These are phyloP conservation scores for Acanthamoeba quina DNA, from an alignment of 208 protist species.

Conservation along the genomic window DNA sequence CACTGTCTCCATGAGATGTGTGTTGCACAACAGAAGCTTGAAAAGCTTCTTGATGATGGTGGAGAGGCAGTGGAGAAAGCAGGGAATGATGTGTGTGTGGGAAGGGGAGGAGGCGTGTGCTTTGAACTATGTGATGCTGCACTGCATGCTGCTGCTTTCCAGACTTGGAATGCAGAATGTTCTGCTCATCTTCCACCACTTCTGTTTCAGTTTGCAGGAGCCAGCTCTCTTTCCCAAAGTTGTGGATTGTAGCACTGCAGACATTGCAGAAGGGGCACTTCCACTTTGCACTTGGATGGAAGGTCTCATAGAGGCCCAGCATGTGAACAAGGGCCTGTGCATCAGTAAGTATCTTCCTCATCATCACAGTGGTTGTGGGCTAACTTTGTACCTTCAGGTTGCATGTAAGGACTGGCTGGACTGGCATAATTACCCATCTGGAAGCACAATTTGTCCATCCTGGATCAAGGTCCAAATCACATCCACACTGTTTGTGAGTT, in stretches of 20 bases:
- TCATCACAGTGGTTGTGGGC: background rate
- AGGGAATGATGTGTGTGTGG: background rate
- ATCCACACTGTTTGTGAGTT: background rate
- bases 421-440: background rate
- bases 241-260: background rate
- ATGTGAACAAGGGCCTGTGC: background rate
- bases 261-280: constrained; percentile 14
- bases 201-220: background rate
- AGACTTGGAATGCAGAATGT: background rate
- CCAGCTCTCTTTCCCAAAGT: background rate
- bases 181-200: background rate
- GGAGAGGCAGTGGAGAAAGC: background rate
- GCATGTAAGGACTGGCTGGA: constrained; percentile 23
- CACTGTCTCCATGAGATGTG: background rate
- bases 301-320: background rate
- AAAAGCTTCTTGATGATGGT: constrained; percentile 1
- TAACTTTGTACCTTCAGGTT: constrained; percentile 42
- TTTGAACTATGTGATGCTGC: background rate
- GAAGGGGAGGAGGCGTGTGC: background rate
- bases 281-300: background rate
- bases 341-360: no score
- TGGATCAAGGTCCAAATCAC: background rate
- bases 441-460: background rate
- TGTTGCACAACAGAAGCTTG: background rate
- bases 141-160: background rate